A percentile compares a stretch with the other conserved stretches of the same genome.
Evolutionary conservation across 192 early-diverging fungal species (phyloP).

Genomic region (Rhizophagus clarus): DNA sequence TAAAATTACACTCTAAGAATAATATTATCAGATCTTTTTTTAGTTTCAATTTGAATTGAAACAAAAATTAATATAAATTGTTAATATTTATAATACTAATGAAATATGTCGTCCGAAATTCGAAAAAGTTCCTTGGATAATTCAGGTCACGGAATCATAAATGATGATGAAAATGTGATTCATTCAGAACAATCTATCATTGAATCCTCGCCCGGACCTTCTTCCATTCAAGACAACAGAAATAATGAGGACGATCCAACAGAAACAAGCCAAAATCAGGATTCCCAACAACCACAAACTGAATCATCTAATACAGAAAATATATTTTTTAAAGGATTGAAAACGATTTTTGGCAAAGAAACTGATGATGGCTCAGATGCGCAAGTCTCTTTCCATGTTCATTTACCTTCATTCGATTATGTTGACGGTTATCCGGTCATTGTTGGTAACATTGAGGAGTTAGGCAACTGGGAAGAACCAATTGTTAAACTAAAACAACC

Average conservation of each 20-base stretch:
- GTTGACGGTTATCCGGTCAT: not conserved
- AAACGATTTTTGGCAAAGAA: not conserved
- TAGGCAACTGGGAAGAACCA: constrained; percentile 8
- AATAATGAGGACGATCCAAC: not conserved
- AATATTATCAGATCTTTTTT: no score
- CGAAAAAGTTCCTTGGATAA: not conserved
- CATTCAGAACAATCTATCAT: not conserved
- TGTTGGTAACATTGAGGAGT: not conserved
- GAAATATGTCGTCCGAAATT: not conserved
- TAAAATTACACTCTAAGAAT: no score
- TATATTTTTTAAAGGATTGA: not conserved
- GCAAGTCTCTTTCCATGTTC: constrained; percentile 5
- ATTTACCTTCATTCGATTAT: not conserved
- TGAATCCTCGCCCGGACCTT: not conserved
- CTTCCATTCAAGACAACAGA: no score
- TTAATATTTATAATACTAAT: not conserved
- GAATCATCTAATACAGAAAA: not conserved
- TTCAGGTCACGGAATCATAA: no score
- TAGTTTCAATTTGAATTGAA: no score
- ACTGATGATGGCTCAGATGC: not conserved
- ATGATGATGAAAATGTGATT: not conserved
- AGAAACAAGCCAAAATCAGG: not conserved
- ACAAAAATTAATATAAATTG: no score
- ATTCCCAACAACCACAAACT: not conserved
- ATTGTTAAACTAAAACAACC: constrained; percentile 9